phyloP scores from a whole-genome alignment of 2,329 filamentous ascomycete species.

The Periglandula ipomoeae region DNA sequence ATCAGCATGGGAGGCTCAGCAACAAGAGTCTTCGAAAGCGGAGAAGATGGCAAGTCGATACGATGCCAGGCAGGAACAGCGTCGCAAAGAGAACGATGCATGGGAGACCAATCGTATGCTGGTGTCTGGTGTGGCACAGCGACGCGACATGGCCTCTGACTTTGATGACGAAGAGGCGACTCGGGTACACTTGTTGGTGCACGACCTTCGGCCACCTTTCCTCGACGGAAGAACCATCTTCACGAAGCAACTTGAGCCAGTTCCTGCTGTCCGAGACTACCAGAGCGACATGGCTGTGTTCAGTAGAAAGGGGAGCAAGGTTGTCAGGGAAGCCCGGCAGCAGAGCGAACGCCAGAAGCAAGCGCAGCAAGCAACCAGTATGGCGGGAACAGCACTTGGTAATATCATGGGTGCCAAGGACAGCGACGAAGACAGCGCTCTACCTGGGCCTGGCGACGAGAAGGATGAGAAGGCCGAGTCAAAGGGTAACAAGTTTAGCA shows the following conservation, averaged over 20 bases:
- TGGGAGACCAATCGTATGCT: constrained; percentile 99
- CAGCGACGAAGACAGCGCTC: constrained; percentile 82
- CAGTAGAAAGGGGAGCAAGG: constrained; percentile 85
- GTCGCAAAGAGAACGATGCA: constrained; percentile 89
- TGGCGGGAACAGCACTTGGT: constrained; percentile 83
- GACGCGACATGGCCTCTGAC: constrained; percentile 69
- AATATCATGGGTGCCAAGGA: constrained; percentile 96
- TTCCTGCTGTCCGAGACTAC: constrained; percentile 83
- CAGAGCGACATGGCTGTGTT: constrained; percentile 99
- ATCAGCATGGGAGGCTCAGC: constrained; percentile 62
- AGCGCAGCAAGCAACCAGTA: constrained; percentile 87
- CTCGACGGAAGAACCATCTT: constrained; percentile 92
- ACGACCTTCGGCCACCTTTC: constrained; percentile 90
- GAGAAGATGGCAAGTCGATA: constrained; percentile 71
- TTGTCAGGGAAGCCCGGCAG: constrained; percentile 84
- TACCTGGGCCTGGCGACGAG: constrained; percentile 65
- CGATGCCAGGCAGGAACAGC: constrained; percentile 65
- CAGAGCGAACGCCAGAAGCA: constrained; percentile 90
- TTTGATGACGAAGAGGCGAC: constrained; percentile 90
- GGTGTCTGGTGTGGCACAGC: constrained; percentile 87
- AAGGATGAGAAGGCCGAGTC: constrained; percentile 44
- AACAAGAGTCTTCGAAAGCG: constrained; percentile 66
- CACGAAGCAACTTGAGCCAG: constrained; percentile 92
- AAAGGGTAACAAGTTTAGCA: constrained; percentile 66
- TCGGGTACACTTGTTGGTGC: constrained; percentile 81